Conservation (phyloP, 805 yeast species). For the Starmerella apis region DNA sequence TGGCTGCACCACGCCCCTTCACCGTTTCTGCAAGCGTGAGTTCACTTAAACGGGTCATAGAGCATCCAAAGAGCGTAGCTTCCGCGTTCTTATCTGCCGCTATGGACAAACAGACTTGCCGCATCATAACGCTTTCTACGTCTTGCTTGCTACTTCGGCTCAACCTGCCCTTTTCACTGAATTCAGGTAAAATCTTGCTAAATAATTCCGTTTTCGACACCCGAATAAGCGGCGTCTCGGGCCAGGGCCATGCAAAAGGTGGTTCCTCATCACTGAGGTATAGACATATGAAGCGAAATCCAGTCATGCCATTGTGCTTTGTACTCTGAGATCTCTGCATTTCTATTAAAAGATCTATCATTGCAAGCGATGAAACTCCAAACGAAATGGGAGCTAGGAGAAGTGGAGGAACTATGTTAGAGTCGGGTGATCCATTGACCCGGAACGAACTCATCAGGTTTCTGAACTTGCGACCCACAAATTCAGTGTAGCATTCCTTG, state of each 20-base stretch:
- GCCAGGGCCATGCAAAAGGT: slow-evolving; percentile 23
- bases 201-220: neutral
- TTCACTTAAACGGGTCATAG: slow-evolving; percentile 76
- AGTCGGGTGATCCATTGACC: slow-evolving; percentile 43
- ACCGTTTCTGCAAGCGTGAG: slow-evolving; percentile 69
- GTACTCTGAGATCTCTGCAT: slow-evolving; percentile 50
- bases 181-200: slow-evolving; percentile 1
- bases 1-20: slow-evolving; percentile 71
- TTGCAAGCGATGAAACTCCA: slow-evolving; percentile 56
- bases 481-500: slow-evolving; percentile 53
- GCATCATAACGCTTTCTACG: slow-evolving; percentile 39
- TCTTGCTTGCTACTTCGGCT: slow-evolving; percentile 57
- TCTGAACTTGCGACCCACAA: slow-evolving; percentile 69
- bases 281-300: slow-evolving; percentile 50
- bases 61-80: slow-evolving; percentile 52
- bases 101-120: slow-evolving; percentile 38
- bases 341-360: slow-evolving; percentile 55
- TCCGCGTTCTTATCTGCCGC: slow-evolving; percentile 42
- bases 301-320: slow-evolving; percentile 56
- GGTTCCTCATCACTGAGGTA: slow-evolving; percentile 30
- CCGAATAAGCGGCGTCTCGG: slow-evolving; percentile 5
- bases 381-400: slow-evolving; percentile 44
- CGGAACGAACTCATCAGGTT: slow-evolving; percentile 72
- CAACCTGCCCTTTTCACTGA: slow-evolving; percentile 8
- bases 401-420: slow-evolving; percentile 35